These are phyloP conservation scores for Discostella stelligera DNA, from an alignment of 352 stramenopile genomes.

Conservation along the genomic window DNA sequence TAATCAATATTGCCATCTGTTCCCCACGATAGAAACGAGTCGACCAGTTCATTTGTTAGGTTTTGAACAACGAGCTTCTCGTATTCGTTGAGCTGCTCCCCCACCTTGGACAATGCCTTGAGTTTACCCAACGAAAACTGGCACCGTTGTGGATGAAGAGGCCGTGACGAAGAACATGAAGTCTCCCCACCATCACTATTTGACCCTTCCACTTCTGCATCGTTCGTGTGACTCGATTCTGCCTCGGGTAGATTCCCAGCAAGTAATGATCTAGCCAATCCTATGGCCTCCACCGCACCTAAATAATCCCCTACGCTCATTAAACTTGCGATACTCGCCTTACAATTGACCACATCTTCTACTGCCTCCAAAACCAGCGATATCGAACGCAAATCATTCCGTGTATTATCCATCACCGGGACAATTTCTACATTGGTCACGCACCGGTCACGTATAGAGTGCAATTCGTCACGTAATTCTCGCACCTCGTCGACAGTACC, in stretches of 20 bases:
- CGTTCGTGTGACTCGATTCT: not conserved
- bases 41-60: conserved; percentile 72
- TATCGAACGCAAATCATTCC: conserved; percentile 58
- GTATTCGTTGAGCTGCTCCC: conserved; percentile 72
- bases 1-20: conserved; percentile 32
- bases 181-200: conserved; percentile 12
- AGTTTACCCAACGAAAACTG: conserved; percentile 51
- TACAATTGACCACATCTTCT: conserved; percentile 66
- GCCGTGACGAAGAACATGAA: not conserved
- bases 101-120: conserved; percentile 52
- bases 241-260: conserved; percentile 5
- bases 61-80: conserved; percentile 72
- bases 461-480: conserved; percentile 44
- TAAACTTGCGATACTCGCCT: conserved; percentile 63
- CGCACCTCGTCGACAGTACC: conserved; percentile 60
- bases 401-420: conserved; percentile 44
- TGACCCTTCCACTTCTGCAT: conserved; percentile 5
- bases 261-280: conserved; percentile 58
- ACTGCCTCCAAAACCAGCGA: conserved; percentile 62
- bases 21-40: conserved; percentile 72
- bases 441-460: conserved; percentile 41
- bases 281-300: conserved; percentile 66
- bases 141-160: conserved; percentile 1
- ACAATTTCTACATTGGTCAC: conserved; percentile 55
- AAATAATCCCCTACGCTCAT: conserved; percentile 71